Evolutionary conservation across 2,329 filamentous ascomycete genomes (phyloP).

Genomic region (Didymella glomerata): DNA sequence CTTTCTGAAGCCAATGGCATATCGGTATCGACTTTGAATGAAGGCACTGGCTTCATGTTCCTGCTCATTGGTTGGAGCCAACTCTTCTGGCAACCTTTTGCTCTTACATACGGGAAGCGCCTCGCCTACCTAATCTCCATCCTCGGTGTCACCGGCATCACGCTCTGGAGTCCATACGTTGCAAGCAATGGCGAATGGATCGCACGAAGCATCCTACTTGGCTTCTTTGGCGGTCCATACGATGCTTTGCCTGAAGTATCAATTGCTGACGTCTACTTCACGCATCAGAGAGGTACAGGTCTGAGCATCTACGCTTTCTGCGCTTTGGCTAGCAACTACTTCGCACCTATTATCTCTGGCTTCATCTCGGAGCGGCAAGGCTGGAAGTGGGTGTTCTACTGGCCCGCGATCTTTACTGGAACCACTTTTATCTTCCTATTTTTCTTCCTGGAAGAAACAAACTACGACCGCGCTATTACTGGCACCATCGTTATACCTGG

Average conservation of each 20-base stretch:
- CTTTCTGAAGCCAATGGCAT: constrained; percentile 59
- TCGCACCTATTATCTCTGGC: constrained; percentile 49
- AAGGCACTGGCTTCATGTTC: constrained; percentile 63
- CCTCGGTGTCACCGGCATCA: constrained; percentile 51
- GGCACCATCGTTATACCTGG: constrained; percentile 13
- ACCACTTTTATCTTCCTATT: constrained; percentile 62
- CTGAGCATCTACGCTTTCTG: constrained; percentile 47
- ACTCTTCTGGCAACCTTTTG: constrained; percentile 63
- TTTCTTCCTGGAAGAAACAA: constrained; percentile 69
- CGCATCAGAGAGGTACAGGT: constrained; percentile 45
- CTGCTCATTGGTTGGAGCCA: constrained; percentile 61
- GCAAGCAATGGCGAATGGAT: constrained; percentile 58
- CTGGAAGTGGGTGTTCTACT: constrained; percentile 55
- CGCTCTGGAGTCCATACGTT: constrained; percentile 56
- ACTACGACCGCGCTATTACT: constrained; percentile 55
- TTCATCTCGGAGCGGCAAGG: constrained; percentile 50
- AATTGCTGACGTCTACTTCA: constrained; percentile 54
- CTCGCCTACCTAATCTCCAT: constrained; percentile 58
- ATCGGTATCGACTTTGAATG: constrained; percentile 56
- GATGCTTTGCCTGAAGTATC: constrained; percentile 60
- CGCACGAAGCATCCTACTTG: constrained; percentile 57
- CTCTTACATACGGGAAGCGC: constrained; percentile 62
- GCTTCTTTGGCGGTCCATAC: constrained; percentile 59
- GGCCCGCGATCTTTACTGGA: constrained; percentile 63
- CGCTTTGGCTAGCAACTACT: constrained; percentile 48